These are phyloP conservation scores for Fusarium brevicatenulatum DNA, from an alignment of 2,329 filamentous ascomycete species.

Conservation along the genomic window DNA sequence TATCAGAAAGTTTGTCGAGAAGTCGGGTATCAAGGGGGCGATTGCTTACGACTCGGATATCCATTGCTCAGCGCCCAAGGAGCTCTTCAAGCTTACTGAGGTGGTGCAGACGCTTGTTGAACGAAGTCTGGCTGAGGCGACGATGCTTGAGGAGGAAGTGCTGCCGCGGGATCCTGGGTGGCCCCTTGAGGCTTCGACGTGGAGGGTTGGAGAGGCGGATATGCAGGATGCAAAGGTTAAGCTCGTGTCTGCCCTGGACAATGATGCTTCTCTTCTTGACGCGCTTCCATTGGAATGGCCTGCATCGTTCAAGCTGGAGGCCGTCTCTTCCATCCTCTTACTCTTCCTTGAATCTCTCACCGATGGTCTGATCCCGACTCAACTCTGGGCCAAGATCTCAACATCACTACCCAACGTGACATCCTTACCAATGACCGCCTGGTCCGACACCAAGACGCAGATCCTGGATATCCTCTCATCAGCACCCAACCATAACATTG, in stretches of 20 bases:
- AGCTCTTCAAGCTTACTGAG: slow-evolving; percentile 90
- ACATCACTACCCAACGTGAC: slow-evolving; percentile 59
- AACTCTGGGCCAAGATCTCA: slow-evolving; percentile 77
- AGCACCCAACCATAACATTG: slow-evolving; percentile 83
- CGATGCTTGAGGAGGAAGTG: slow-evolving; percentile 66
- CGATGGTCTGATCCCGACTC: slow-evolving; percentile 79
- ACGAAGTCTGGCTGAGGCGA: slow-evolving; percentile 67
- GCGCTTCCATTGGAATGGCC: slow-evolving; percentile 71
- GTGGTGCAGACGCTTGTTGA: slow-evolving; percentile 70
- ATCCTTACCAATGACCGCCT: slow-evolving; percentile 41
- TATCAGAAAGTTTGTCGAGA: slow-evolving; percentile 64
- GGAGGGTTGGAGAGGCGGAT: slow-evolving; percentile 41
- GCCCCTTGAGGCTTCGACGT: slow-evolving; percentile 64
- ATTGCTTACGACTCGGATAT: slow-evolving; percentile 68
- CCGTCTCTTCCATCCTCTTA: slow-evolving; percentile 75
- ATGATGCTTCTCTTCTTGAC: slow-evolving; percentile 68
- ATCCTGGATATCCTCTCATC: slow-evolving; percentile 79
- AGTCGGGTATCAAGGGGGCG: slow-evolving; percentile 54
- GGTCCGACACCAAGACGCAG: slow-evolving; percentile 57
- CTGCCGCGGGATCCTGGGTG: slow-evolving; percentile 67
- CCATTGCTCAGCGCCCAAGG: slow-evolving; percentile 83
- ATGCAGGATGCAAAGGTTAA: slow-evolving; percentile 46
- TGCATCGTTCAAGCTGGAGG: slow-evolving; percentile 76
- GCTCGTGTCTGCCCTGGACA: slow-evolving; percentile 77
- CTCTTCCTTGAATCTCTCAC: slow-evolving; percentile 78